Evolutionary conservation across 2,329 filamentous ascomycete species (phyloP), one percentile per base, ranked within the genome.

Genomic region (Colletotrichum echinochloae): DNA sequence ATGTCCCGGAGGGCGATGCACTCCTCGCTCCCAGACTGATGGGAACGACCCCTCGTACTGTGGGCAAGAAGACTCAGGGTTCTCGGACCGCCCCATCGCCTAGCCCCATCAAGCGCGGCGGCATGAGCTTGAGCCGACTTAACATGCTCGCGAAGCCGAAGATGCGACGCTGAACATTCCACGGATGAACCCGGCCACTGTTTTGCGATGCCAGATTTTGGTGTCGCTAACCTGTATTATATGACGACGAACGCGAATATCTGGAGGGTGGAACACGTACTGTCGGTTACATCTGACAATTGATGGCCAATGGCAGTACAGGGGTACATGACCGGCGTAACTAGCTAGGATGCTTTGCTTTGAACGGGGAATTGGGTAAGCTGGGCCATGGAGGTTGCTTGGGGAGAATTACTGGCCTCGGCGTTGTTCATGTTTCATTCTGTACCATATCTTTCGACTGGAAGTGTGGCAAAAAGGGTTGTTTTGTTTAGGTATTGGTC

Each of bases 131-230:
- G 70, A 90, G 87, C 76, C 84, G 89, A 70, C 81, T 91, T 65
- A 87, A 89, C 75, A 87, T 89, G 86, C 84, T 91, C 30, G 85
- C 89, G 56, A 83, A 84, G 54, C 89, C 89, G 1, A 91, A 91
- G 82, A 79, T 84, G 72, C 84, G 89, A 68, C 85, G 80, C 70
- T 88, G 80, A 72, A 33, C 7, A 26, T 37, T 14, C n/a, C 28
- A 37, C 35, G 3, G 18, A 51, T 26, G 23, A n/a, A 52, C 12
- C 14, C n/a, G 20, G 52, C 28, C 26, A 14, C 41, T 60, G 35
- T 33, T 51, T 60, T n/a, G 28, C 46, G 26, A 59, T 30, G 35
- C 30, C 35, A 11, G 20, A n/a, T 20, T 35, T 33, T 39, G 57
- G 20, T 48, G 52, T 59, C 54, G 44, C n/a, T 54, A 59, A 49